These are phyloP conservation scores for Epipyxis sp. DNA, from an alignment of 108 stramenopile genomes.

Conservation along the genomic window DNA sequence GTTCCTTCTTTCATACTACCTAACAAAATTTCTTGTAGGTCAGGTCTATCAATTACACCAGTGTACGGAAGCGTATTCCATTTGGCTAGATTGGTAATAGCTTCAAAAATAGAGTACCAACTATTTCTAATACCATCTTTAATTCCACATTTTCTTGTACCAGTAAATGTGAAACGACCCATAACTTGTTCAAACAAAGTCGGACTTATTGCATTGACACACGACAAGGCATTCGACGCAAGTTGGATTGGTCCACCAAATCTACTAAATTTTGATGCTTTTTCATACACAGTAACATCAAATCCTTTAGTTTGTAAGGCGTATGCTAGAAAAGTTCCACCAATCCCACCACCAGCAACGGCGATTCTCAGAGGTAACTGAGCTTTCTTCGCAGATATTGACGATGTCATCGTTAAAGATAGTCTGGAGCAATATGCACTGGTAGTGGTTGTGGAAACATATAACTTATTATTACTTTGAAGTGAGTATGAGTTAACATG, in stretches of 20 bases:
- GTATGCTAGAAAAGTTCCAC: neutral
- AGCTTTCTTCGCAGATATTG: neutral
- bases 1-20: conserved; percentile 43
- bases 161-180: conserved; percentile 94
- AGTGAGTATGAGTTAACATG: too few species aligned
- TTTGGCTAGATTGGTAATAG: conserved; percentile 64
- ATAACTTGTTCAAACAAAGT: conserved; percentile 78
- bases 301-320: conserved; percentile 31
- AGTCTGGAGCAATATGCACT: too few species aligned
- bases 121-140: conserved; percentile 88
- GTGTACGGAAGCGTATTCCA: conserved; percentile 89
- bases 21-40: conserved; percentile 89
- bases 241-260: conserved; percentile 97
- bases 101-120: conserved; percentile 92
- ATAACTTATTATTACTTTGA: too few species aligned
- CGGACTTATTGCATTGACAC: conserved; percentile 85
- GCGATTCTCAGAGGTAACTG: neutral
- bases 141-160: conserved; percentile 86
- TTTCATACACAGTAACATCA: conserved; percentile 91
- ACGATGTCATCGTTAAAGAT: too few species aligned
- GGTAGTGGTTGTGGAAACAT: too few species aligned
- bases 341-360: neutral
- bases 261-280: conserved; percentile 81
- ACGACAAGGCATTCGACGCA: conserved; percentile 87
- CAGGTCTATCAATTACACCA: conserved; percentile 91